phyloP scores from a whole-genome alignment of 768 basidiomycete species.

The Leucosporidium yakuticum region DNA sequence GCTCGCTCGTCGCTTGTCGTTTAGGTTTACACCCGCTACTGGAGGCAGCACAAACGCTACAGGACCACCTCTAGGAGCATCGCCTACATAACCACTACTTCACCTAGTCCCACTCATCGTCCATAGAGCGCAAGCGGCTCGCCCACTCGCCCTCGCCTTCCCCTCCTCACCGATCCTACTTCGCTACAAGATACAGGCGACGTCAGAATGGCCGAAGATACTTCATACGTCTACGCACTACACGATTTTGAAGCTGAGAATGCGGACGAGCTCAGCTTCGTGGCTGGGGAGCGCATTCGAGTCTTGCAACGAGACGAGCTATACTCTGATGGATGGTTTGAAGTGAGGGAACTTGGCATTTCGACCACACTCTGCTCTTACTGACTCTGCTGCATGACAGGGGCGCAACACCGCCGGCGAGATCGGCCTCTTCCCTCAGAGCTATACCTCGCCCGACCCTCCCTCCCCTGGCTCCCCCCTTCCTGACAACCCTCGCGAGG shows the following conservation, averaged over 20 bases:
- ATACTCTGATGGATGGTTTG: conserved; percentile 96
- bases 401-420: conserved; percentile 76
- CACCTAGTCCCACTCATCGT: no score
- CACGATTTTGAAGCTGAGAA: conserved; percentile 88
- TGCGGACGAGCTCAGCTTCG: conserved; percentile 84
- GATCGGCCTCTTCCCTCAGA: conserved; percentile 83
- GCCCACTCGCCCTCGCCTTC: no score
- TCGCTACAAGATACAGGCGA: no score
- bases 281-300: conserved; percentile 76
- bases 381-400: conserved; percentile 45
- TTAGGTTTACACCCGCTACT: no score
- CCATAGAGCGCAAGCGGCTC: no score
- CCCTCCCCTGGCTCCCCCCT: conserved; percentile 1
- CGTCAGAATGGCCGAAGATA: no score
- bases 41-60: no score
- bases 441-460: conserved; percentile 64
- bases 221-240: conserved; percentile 61
- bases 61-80: no score
- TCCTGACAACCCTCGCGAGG: neutral
- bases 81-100: no score
- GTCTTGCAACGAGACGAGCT: conserved; percentile 88
- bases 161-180: no score
- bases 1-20: no score
- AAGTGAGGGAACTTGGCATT: conserved; percentile 49
- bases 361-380: neutral